phyloP scores from a whole-genome alignment of 345 rosid species.

The Stellera chamaejasme region DNA sequence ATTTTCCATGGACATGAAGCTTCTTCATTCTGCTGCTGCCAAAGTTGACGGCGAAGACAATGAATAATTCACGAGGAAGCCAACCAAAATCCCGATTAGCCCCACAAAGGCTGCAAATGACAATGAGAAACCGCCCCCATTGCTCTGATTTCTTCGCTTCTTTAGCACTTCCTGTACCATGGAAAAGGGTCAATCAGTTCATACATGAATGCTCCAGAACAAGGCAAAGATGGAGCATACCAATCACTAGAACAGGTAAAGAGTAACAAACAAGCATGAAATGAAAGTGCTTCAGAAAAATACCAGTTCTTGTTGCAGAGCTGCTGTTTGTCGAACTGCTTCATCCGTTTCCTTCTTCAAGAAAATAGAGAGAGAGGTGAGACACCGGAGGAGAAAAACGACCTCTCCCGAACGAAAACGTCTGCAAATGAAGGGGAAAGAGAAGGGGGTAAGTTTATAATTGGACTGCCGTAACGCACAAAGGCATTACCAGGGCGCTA shows the following conservation, averaged over 20 bases:
- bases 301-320: slow-evolving; percentile 85
- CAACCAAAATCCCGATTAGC: slow-evolving; percentile 67
- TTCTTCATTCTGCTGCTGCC: slow-evolving; percentile 21
- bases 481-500: too few species aligned
- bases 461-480: too few species aligned
- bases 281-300: neutral
- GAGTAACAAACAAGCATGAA: too few species aligned
- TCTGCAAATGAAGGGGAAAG: too few species aligned
- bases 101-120: slow-evolving; percentile 71
- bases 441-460: too few species aligned
- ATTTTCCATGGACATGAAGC: too few species aligned
- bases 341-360: slow-evolving; percentile 80
- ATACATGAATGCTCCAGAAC: neutral
- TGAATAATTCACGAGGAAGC: slow-evolving; percentile 63
- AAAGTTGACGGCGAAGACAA: slow-evolving; percentile 33
- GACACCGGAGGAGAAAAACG: too few species aligned
- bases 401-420: too few species aligned
- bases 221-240: too few species aligned
- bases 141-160: slow-evolving; percentile 53
- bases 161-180: slow-evolving; percentile 55
- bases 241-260: too few species aligned
- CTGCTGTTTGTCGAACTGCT: slow-evolving; percentile 63
- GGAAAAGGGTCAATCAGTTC: neutral
- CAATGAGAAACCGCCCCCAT: slow-evolving; percentile 49
- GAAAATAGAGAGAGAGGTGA: too few species aligned